Evolutionary conservation across 164 flowering plant species (phyloP).

Genomic region (Tinospora cordifolia): DNA sequence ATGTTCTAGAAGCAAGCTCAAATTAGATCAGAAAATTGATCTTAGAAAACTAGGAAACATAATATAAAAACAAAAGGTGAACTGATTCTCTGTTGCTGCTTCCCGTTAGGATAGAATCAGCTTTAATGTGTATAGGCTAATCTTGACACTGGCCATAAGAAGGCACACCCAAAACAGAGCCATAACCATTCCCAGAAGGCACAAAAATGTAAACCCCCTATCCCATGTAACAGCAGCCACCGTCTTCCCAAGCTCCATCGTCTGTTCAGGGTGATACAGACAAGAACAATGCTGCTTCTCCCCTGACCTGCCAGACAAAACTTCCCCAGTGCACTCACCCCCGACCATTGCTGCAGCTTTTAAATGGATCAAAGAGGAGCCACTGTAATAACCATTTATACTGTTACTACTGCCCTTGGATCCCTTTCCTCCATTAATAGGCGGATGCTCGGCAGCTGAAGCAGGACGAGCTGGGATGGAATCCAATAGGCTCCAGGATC

Average conservation of each 20-base stretch:
- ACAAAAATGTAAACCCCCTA: conserved; percentile 16
- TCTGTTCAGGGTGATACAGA: background rate
- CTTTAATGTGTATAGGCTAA: conserved; percentile 10
- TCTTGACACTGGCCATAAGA: conserved; percentile 8
- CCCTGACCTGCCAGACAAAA: conserved; percentile 22
- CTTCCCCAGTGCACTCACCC: conserved; percentile 23
- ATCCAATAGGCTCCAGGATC: conserved; percentile 16
- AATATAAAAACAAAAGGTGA: too few species aligned
- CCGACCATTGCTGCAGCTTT: conserved; percentile 27
- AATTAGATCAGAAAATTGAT: too few species aligned
- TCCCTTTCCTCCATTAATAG: conserved; percentile 7
- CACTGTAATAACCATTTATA: conserved; percentile 9
- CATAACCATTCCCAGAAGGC: conserved; percentile 12
- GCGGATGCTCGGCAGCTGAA: conserved; percentile 27
- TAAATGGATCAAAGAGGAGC: conserved; percentile 26
- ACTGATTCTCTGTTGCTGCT: too few species aligned
- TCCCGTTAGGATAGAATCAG: background rate
- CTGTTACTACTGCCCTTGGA: conserved; percentile 7
- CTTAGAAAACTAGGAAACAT: too few species aligned
- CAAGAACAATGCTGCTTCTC: conserved; percentile 4
- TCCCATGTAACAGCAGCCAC: background rate
- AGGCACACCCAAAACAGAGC: conserved; percentile 17
- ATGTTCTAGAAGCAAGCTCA: too few species aligned
- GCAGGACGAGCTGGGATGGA: conserved; percentile 28
- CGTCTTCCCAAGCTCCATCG: background rate